A percentile compares a stretch with the other conserved stretches of the same genome.
These are phyloP conservation scores for Xylariaceae sp. DNA, from an alignment of 2,329 filamentous ascomycete genomes.

Conservation along the genomic window DNA sequence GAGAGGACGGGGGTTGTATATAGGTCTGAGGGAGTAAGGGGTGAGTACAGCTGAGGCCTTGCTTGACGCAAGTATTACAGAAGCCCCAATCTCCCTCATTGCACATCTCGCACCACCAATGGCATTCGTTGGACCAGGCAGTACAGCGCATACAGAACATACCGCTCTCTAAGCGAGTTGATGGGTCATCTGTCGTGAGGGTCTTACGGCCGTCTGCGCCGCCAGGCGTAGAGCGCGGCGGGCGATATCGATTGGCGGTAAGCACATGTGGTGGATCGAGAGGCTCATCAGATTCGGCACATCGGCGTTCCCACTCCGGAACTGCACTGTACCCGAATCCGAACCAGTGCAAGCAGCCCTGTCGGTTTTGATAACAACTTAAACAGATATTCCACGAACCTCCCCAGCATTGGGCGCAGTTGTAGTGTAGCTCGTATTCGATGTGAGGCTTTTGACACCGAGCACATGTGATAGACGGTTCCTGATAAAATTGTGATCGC, in stretches of 20 bases:
- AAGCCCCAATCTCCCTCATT: slow-evolving; percentile 95
- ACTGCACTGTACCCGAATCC: slow-evolving; percentile 76
- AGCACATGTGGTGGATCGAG: slow-evolving; percentile 54
- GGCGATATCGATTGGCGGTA: slow-evolving; percentile 53
- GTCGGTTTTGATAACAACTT: slow-evolving; percentile 70
- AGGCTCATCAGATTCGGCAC: slow-evolving; percentile 33
- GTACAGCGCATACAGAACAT: slow-evolving; percentile 79
- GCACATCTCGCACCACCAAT: slow-evolving; percentile 83
- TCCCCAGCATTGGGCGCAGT: slow-evolving; percentile 65
- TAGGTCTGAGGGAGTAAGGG: slow-evolving; percentile 73
- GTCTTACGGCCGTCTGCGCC: slow-evolving; percentile 54
- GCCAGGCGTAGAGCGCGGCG: slow-evolving; percentile 45
- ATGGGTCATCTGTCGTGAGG: slow-evolving; percentile 64
- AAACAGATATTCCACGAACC: slow-evolving; percentile 78
- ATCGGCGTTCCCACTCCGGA: slow-evolving; percentile 58
- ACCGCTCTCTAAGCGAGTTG: slow-evolving; percentile 66
- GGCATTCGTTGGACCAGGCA: slow-evolving; percentile 73
- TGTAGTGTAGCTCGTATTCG: slow-evolving; percentile 82
- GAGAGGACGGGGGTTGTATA: slow-evolving; percentile 35
- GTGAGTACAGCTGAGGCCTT: slow-evolving; percentile 77
- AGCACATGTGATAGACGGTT: slow-evolving; percentile 71
- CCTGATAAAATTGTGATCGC: slow-evolving; percentile 53
- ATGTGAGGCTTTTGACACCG: slow-evolving; percentile 69
- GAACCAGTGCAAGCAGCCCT: slow-evolving; percentile 82
- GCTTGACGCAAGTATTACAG: slow-evolving; percentile 82